These are phyloP conservation scores for Platismatia glauca DNA, from an alignment of 495 filamentous ascomycete genomes.

Conservation along the genomic window DNA sequence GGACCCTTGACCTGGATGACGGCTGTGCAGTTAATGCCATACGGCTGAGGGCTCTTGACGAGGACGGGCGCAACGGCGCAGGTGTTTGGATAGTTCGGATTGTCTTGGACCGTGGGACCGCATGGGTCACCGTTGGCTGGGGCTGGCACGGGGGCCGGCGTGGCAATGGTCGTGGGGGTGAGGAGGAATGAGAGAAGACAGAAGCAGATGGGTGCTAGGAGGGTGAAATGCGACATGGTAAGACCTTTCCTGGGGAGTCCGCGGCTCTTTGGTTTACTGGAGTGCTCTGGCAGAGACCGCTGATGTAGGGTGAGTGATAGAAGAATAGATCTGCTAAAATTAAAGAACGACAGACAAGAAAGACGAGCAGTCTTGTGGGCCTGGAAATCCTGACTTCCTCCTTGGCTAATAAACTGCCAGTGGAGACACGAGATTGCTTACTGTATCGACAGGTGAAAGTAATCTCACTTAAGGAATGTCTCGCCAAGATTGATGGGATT, in stretches of 20 bases:
- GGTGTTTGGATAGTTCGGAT: neutral
- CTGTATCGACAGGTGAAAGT: neutral
- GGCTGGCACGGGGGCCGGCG: neutral
- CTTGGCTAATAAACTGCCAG: neutral
- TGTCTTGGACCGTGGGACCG: neutral
- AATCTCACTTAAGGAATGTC: neutral
- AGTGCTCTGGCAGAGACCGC: neutral
- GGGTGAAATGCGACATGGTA: neutral
- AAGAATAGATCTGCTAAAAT: neutral
- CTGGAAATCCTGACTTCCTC: neutral
- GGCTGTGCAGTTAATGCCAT: conserved; percentile 1
- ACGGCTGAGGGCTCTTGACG: neutral
- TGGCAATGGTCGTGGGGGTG: neutral
- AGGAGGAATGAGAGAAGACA: neutral
- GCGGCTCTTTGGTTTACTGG: neutral
- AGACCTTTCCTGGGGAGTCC: neutral
- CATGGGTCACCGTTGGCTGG: conserved; percentile 7
- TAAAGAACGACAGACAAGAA: neutral
- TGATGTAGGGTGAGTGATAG: neutral
- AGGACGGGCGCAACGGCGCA: neutral
- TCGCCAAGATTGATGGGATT: neutral
- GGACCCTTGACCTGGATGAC: neutral
- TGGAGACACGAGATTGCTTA: neutral
- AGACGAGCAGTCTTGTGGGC: neutral
- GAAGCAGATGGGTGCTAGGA: conserved; percentile 1